These are phyloP conservation scores for Ceratocystis alfenasii DNA, from an alignment of 2,329 filamentous ascomycete species.

Conservation along the genomic window DNA sequence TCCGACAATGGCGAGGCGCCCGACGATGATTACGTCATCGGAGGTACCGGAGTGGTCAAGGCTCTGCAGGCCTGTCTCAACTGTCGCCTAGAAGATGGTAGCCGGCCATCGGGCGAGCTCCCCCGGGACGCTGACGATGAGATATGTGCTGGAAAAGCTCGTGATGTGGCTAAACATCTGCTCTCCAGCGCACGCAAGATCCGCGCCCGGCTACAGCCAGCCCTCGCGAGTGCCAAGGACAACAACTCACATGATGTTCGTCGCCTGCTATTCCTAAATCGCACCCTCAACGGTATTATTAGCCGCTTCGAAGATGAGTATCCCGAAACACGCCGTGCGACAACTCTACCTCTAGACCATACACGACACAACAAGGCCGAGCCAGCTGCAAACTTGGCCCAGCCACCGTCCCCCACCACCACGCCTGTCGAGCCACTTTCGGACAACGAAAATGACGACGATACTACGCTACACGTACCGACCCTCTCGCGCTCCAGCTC, in stretches of 20 bases:
- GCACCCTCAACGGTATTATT: conserved; percentile 82
- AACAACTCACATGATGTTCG: conserved; percentile 63
- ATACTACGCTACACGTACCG: conserved; percentile 34
- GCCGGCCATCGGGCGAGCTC: conserved; percentile 40
- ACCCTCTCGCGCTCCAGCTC: conserved; percentile 42
- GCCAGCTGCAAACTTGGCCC: conserved; percentile 21
- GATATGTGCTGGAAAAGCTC: conserved; percentile 49
- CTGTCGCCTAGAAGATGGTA: conserved; percentile 49
- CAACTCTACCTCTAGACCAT: background rate
- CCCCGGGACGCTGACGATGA: conserved; percentile 8
- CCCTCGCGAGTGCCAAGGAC: conserved; percentile 61
- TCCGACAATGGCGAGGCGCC: conserved; percentile 43
- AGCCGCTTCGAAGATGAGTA: conserved; percentile 93
- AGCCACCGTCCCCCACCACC: conserved; percentile 25
- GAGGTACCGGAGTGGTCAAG: conserved; percentile 88
- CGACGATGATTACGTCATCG: conserved; percentile 90
- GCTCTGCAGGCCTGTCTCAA: conserved; percentile 85
- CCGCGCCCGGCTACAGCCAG: conserved; percentile 66
- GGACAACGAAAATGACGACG: conserved; percentile 38
- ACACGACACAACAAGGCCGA: conserved; percentile 18
- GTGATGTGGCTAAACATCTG: conserved; percentile 86
- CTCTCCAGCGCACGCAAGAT: conserved; percentile 84
- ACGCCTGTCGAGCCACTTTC: conserved; percentile 30
- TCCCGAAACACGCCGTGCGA: conserved; percentile 54
- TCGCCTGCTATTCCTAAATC: conserved; percentile 75